A percentile compares a stretch with the other conserved stretches of the same genome.
These are phyloP conservation scores for Vicia faba DNA, from an alignment of 306 rosid genomes.

Conservation along the genomic window DNA sequence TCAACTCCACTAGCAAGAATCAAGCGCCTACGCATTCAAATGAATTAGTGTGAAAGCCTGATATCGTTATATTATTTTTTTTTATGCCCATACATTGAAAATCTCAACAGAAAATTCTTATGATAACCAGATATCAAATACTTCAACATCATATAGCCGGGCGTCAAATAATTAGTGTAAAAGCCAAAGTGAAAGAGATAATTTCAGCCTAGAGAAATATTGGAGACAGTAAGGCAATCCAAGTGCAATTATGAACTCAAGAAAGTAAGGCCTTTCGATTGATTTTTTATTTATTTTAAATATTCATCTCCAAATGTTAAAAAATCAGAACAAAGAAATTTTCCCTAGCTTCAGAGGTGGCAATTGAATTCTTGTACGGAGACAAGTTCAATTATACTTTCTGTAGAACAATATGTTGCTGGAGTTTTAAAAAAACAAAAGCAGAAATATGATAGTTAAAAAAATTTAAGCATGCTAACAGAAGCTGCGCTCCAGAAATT, in stretches of 20 bases:
- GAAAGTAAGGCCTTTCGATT: conserved; percentile 9
- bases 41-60: conserved; percentile 6
- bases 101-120: conserved; percentile 20
- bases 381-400: conserved; percentile 8
- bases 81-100: not conserved
- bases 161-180: conserved; percentile 2
- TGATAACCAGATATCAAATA: not conserved
- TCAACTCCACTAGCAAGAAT: conserved; percentile 93
- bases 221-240: conserved; percentile 22
- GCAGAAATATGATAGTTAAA: conserved; percentile 1
- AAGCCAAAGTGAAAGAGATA: conserved; percentile 14
- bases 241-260: conserved; percentile 7
- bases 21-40: conserved; percentile 61
- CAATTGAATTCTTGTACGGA: not conserved
- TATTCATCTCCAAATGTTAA: not conserved
- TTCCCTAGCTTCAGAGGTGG: conserved; percentile 9
- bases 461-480: conserved; percentile 1
- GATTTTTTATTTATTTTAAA: too few relatives aligned
- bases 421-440: conserved; percentile 15
- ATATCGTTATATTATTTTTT: not conserved
- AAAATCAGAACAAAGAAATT: conserved; percentile 7
- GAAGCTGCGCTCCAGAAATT: conserved; percentile 18
- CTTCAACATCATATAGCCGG: not conserved
- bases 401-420: not conserved
- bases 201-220: conserved; percentile 4